Evolutionary conservation across 176 grass and related monocot genomes (phyloP), one percentile per base, ranked within the genome.

Genomic region (Calamus simplicifolius): DNA sequence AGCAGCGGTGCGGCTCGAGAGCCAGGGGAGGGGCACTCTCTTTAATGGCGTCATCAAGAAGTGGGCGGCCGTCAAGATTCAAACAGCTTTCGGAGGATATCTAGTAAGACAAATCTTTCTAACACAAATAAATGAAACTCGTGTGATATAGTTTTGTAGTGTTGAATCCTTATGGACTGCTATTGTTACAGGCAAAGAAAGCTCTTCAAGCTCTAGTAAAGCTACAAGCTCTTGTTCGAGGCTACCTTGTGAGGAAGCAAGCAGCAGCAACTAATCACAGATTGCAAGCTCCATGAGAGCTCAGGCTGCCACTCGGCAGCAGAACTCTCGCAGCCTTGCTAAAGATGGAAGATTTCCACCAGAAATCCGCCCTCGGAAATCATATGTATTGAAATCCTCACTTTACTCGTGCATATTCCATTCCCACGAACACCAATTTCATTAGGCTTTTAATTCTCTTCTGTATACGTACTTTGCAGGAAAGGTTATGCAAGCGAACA

Each of bases 161-260:
- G 35, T 43, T 43, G 35, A 43, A 12, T 43, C 35, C 16, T 63
- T 63, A 17, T 16, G 13, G 23, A 5, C 49, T 50, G 62, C 49
- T 64, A 6, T 51, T 64, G 6, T 69, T 29, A 18, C 71, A 98
- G 94, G 94, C 94, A 2, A 75, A 82, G 72, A 92, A 85, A 76
- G 94, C 94, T 59, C 88, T 93, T 63, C 75, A 73, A 68, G 79
- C 81, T 0, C 73, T 98, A 2, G 94, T 98, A 19, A 93, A 89
- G 80, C 69, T 98, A 25, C 94, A 98, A 67, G 94, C 94, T 6
- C 65, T 98, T 3, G 84, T 98, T 3, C 81, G 87, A 31, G 94
- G 94, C 56, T 92, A 75, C 63, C 76, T 98, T 4, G 94, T 98
- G 29, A 85, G 94, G 76, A 98, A 79, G 73, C 72, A 92, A 69